Evolutionary conservation across 495 filamentous ascomycete genomes (phyloP), one percentile per base, ranked within the genome.

Genomic region (Aspergillus egyptiacus): DNA sequence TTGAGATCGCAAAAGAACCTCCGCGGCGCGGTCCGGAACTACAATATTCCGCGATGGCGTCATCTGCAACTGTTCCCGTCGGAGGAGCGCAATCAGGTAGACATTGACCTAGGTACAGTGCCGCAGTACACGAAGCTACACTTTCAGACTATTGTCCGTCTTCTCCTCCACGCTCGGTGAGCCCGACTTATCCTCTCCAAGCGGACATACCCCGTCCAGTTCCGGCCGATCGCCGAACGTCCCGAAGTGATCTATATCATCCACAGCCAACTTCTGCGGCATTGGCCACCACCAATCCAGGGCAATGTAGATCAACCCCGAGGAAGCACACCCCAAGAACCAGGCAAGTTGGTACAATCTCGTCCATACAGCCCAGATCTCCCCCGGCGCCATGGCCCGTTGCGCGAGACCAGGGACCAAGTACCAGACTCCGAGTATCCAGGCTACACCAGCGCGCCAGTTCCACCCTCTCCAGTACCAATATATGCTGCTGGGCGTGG

Each of bases 191-290:
- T n/a, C n/a, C n/a, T n/a, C n/a, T n/a, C n/a, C n/a, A n/a, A n/a
- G n/a, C n/a, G n/a, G n/a, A n/a, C n/a, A n/a, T n/a, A n/a, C n/a
- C n/a, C n/a, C n/a, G n/a, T n/a, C n/a, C n/a, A n/a, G n/a, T n/a
- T n/a, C n/a, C n/a, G n/a, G n/a, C n/a, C n/a, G n/a, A n/a, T 45
- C 42, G 1, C 28, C 42, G 34, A 45, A 45, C 15, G 42, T 45
- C 28, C 42, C 42, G 34, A 45, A 45, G 13, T 45, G 34, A 45
- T 45, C 42, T 15, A 5, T 17, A 3, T 32, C 42, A 14, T 45
- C 42, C 14, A 45, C 42, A 15, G 19, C 1, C 42, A 22, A 14
- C 42, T 10, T 20, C 13, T 19, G 17, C 13, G 10, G 14, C 27
- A 45, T 45, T 7, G 42, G 42, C n/a, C 7, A 19, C 18, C 27